Evolutionary conservation across 306 rosid species (phyloP).

Genomic region (Phaseolus lunatus): DNA sequence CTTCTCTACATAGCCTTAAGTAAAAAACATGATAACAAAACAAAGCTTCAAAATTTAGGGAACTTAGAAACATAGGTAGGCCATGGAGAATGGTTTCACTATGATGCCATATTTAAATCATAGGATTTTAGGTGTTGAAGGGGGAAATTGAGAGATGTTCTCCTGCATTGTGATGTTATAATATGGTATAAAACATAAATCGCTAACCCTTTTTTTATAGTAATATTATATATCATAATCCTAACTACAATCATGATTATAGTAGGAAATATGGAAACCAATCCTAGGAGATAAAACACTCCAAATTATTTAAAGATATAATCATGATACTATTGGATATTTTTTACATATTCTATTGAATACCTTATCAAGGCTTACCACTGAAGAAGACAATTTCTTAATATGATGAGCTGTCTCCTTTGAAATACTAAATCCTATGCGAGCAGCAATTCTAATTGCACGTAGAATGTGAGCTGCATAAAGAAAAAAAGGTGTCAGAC

Average conservation of each 20-base stretch:
- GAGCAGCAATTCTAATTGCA: conserved; percentile 88
- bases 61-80: background rate
- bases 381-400: conserved; percentile 57
- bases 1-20: background rate
- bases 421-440: conserved; percentile 76
- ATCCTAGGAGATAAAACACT: background rate
- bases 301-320: background rate
- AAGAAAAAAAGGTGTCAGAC: conserved; percentile 37
- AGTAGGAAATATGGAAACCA: background rate
- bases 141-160: conserved; percentile 1
- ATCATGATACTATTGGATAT: background rate
- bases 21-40: background rate
- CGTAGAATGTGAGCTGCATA: conserved; percentile 93
- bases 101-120: background rate
- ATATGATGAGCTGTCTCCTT: conserved; percentile 77
- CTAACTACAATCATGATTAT: background rate
- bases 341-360: background rate
- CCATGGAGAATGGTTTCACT: background rate
- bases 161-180: background rate
- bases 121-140: background rate
- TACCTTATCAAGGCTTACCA: conserved; percentile 83
- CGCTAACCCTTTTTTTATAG: background rate
- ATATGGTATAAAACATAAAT: background rate
- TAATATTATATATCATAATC: background rate
- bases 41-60: background rate